Base-by-base conservation (phyloP, 805 yeast genomes). In the Sporopachydermia lactativora region DNA sequence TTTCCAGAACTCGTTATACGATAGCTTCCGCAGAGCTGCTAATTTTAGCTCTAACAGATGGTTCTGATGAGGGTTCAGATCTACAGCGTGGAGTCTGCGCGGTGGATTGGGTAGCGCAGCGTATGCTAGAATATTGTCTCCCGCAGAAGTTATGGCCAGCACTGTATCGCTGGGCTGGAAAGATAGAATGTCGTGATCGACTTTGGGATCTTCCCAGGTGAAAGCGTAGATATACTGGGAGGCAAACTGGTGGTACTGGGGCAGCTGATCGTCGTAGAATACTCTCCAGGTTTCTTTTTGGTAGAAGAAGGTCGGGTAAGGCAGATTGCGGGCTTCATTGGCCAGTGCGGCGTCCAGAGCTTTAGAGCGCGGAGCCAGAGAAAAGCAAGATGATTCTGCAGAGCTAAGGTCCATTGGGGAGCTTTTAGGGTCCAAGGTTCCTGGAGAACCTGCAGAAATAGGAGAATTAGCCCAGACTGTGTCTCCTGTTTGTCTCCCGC, bases 151-250 rank as follows among this genome's bases (percentile, higher is more conserved):
- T 42, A 82, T 82, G 16, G 89, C 88, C 49, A 82, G 65, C 3
- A 82, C 82, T 1, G 84, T 78, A 52, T 83, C 94, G 19, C 70
- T 66, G 11, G 74, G 59, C 19, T 66, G 62, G 50, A 82, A 64
- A 36, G 75, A 69, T 49, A 82, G 65, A 42, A 82, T 77, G 39
- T 67, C 67, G 45, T 73, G 71, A 61, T 82, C 94, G 60, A 81
- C 92, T 42, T 80, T 68, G 19, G 94, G 94, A 54, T 83, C 94
- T 59, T 82, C 94, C 94, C 94, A 82, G 4, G 94, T 82, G 59
- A 82, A 82, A 3, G 94, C 88, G 54, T 82, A 83, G 45, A 82
- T 83, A 57, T 81, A 82, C 60, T 82, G 86, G 52, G 80, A 70
- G 44, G 71, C 74, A 63, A 82, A 82, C 57, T 81, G 86, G 39